These are phyloP conservation scores for Suillus plorans DNA, from an alignment of 768 basidiomycete species.

Conservation along the genomic window DNA sequence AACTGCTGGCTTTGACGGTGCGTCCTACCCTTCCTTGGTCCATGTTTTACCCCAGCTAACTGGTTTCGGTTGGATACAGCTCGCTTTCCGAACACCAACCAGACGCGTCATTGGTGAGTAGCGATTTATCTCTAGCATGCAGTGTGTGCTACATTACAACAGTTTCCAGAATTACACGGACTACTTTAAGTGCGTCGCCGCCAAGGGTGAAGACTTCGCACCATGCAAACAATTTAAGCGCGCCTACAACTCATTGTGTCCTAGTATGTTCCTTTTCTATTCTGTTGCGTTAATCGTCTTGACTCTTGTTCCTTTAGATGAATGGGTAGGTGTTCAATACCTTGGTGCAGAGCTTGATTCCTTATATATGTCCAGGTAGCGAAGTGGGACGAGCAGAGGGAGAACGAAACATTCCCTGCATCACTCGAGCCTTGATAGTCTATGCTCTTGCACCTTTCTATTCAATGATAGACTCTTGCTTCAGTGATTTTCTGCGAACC, in stretches of 20 bases:
- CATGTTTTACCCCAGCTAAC: neutral
- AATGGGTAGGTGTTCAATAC: conserved; percentile 67
- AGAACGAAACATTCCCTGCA: conserved; percentile 89
- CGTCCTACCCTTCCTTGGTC: conserved; percentile 17
- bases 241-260: conserved; percentile 95
- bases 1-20: conserved; percentile 94
- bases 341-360: conserved; percentile 2
- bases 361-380: conserved; percentile 49
- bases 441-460: neutral
- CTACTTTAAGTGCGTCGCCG: conserved; percentile 96
- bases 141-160: neutral
- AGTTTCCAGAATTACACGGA: conserved; percentile 97
- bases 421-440: conserved; percentile 70
- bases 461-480: conserved; percentile 3
- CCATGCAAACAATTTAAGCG: conserved; percentile 99
- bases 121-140: neutral
- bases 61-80: conserved; percentile 42
- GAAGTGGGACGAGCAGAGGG: conserved; percentile 95
- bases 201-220: conserved; percentile 97
- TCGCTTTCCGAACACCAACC: conserved; percentile 89
- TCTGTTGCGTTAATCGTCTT: conserved; percentile 4
- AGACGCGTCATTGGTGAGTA: conserved; percentile 92
- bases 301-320: conserved; percentile 51
- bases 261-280: conserved; percentile 63
- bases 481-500: neutral